A percentile compares a stretch with the other conserved stretches of the same genome.
phyloP scores from a whole-genome alignment of 2,329 filamentous ascomycete species.

The Xylariaceae sp. region DNA sequence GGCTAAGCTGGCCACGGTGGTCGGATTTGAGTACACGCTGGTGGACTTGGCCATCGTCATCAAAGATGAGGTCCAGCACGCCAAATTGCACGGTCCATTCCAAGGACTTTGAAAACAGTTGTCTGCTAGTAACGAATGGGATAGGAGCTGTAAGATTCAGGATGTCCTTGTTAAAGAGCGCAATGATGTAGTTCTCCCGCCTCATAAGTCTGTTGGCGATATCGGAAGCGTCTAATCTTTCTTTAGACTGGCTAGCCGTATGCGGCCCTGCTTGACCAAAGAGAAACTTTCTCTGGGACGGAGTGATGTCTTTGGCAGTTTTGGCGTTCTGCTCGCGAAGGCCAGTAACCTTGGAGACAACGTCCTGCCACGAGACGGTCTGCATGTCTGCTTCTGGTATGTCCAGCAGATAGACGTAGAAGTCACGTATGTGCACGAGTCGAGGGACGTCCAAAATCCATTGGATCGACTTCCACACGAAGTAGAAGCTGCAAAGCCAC shows the following conservation, averaged over 20 bases:
- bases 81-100: slow-evolving; percentile 91
- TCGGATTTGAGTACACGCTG: slow-evolving; percentile 82
- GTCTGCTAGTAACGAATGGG: slow-evolving; percentile 73
- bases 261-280: slow-evolving; percentile 53
- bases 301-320: slow-evolving; percentile 58
- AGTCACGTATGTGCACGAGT: slow-evolving; percentile 75
- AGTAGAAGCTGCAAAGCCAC: slow-evolving; percentile 83
- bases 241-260: slow-evolving; percentile 82
- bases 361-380: slow-evolving; percentile 88
- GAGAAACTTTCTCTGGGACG: slow-evolving; percentile 46
- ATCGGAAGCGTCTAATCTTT: slow-evolving; percentile 91
- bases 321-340: slow-evolving; percentile 82
- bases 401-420: slow-evolving; percentile 76
- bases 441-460: slow-evolving; percentile 70
- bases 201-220: slow-evolving; percentile 97
- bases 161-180: slow-evolving; percentile 95
- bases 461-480: slow-evolving; percentile 74
- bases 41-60: slow-evolving; percentile 80
- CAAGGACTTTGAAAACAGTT: slow-evolving; percentile 83
- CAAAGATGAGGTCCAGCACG: slow-evolving; percentile 91
- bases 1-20: slow-evolving; percentile 72
- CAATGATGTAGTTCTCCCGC: slow-evolving; percentile 94
- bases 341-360: slow-evolving; percentile 80
- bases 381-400: slow-evolving; percentile 85
- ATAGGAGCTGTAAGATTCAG: slow-evolving; percentile 81